These are phyloP conservation scores for Schwanniomyces occidentalis DNA, from an alignment of 805 yeast species.

Conservation along the genomic window DNA sequence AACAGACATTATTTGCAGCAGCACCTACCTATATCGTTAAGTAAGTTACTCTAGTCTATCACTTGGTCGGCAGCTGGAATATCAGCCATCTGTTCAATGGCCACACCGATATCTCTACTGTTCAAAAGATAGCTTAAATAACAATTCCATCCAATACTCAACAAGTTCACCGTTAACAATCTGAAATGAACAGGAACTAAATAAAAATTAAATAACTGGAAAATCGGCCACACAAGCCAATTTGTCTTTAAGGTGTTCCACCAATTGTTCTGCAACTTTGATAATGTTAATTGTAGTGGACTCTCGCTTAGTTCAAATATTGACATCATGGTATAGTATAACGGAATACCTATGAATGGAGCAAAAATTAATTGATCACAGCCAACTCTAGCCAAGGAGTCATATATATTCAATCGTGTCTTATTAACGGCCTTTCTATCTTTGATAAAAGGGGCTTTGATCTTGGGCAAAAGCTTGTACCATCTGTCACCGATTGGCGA, in stretches of 20 bases:
- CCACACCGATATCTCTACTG: no score
- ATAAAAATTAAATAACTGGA: slow-evolving; percentile 77
- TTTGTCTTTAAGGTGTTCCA: slow-evolving; percentile 69
- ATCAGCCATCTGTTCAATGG: no score
- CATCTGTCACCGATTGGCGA: slow-evolving; percentile 75
- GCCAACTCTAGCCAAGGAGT: slow-evolving; percentile 47
- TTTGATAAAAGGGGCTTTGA: slow-evolving; percentile 35
- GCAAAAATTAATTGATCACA: slow-evolving; percentile 78
- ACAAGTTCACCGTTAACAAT: slow-evolving; percentile 63
- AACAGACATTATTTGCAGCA: no score
- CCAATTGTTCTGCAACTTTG: slow-evolving; percentile 52
- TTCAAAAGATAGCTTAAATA: slow-evolving; percentile 57
- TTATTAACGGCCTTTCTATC: slow-evolving; percentile 1
- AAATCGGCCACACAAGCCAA: slow-evolving; percentile 89
- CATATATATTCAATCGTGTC: slow-evolving; percentile 6
- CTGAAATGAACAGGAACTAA: slow-evolving; percentile 73
- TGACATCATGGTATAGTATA: slow-evolving; percentile 70
- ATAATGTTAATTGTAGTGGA: slow-evolving; percentile 35
- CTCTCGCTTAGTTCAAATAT: slow-evolving; percentile 55
- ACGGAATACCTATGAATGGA: slow-evolving; percentile 68
- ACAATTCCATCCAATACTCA: slow-evolving; percentile 84
- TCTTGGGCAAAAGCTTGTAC: slow-evolving; percentile 54
- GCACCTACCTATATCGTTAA: no score
- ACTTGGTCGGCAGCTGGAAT: no score
- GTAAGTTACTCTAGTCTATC: no score